Evolutionary conservation across 345 rosid species (phyloP).

Genomic region (Barbarea vulgaris): DNA sequence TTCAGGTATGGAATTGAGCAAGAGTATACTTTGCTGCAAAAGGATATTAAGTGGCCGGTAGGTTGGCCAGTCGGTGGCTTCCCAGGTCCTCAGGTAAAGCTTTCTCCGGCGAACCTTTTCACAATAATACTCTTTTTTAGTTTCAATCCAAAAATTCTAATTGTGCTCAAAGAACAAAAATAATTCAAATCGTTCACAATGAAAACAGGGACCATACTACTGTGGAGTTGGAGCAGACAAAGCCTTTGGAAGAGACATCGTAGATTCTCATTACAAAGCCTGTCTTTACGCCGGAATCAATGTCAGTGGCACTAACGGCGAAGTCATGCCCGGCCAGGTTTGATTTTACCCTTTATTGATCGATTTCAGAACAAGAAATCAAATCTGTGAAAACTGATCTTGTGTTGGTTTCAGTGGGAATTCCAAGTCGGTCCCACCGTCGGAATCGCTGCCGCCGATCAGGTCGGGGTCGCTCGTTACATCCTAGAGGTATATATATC

Average conservation of each 20-base stretch:
- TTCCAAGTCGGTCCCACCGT: constrained; percentile 81
- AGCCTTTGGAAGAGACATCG: constrained; percentile 77
- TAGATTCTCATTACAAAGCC: constrained; percentile 82
- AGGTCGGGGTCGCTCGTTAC: constrained; percentile 79
- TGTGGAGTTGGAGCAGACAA: constrained; percentile 86
- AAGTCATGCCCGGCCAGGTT: constrained; percentile 92
- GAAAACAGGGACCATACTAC: constrained; percentile 73
- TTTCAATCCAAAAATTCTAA: not conserved
- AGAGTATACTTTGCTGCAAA: constrained; percentile 74
- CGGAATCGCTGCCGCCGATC: constrained; percentile 77
- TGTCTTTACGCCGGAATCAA: constrained; percentile 78
- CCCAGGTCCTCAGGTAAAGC: constrained; percentile 75
- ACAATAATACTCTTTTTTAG: not conserved
- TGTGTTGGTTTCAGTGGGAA: constrained; percentile 62
- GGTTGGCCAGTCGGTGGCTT: constrained; percentile 85
- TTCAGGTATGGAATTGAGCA: constrained; percentile 83
- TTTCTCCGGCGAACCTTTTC: not conserved
- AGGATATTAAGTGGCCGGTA: constrained; percentile 62
- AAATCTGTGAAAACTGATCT: not conserved
- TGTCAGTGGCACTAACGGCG: constrained; percentile 81
- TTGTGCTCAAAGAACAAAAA: not conserved
- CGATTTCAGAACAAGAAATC: not conserved
- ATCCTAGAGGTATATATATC: constrained; percentile 64
- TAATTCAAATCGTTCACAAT: not conserved
- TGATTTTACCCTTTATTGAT: not conserved